Conservation (phyloP, 208 protist species). For the Trypanosomatidae sp. region DNA sequence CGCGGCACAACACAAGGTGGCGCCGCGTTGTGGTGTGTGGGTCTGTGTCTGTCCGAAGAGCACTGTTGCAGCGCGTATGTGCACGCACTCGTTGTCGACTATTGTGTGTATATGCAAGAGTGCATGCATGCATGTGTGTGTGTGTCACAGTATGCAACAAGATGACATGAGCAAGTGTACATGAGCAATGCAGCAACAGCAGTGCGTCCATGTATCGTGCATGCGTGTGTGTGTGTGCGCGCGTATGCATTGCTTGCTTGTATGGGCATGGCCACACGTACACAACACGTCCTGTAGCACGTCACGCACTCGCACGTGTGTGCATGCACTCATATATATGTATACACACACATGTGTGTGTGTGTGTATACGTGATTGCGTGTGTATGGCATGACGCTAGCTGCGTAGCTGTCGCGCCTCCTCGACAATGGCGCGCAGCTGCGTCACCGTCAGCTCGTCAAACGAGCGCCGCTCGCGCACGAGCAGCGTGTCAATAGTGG, state of each 20-base stretch:
- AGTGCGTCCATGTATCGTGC: too few relatives aligned
- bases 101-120: slow-evolving; percentile 39
- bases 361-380: slow-evolving; percentile 4
- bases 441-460: slow-evolving; percentile 34
- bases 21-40: too few relatives aligned
- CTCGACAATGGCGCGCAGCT: slow-evolving; percentile 52
- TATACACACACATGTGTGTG: too few relatives aligned
- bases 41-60: too few relatives aligned
- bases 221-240: too few relatives aligned
- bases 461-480: slow-evolving; percentile 33
- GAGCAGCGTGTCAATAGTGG: slow-evolving; percentile 7
- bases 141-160: neutral
- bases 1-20: too few relatives aligned
- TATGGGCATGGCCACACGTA: too few relatives aligned
- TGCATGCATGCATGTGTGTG: slow-evolving; percentile 1
- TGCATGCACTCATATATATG: too few relatives aligned
- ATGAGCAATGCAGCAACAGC: slow-evolving; percentile 1
- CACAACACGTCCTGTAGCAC: too few relatives aligned
- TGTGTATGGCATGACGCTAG: slow-evolving; percentile 1
- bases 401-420: slow-evolving; percentile 27
- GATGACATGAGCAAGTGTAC: neutral
- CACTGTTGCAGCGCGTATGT: too few relatives aligned
- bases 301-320: too few relatives aligned
- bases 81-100: slow-evolving; percentile 23
- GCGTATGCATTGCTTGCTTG: too few relatives aligned